Conservation (phyloP, 768 basidiomycete genomes). For the Holtermannia corniformis region DNA sequence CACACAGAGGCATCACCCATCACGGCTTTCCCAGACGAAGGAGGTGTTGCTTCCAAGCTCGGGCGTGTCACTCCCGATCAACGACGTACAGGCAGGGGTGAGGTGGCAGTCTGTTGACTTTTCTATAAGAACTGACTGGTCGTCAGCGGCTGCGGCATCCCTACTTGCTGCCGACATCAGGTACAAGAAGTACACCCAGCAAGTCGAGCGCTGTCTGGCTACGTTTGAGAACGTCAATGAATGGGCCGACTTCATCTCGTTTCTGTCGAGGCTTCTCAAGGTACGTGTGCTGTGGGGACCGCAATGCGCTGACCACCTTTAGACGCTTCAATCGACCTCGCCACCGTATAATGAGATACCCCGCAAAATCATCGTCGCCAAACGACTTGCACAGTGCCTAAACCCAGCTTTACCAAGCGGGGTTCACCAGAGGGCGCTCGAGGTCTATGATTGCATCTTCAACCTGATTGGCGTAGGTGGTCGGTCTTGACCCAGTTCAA, state of each 20-base stretch:
- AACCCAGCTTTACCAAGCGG: constrained; percentile 96
- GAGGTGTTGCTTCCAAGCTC: constrained; percentile 1
- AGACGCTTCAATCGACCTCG: constrained; percentile 81
- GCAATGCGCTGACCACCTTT: constrained; percentile 9
- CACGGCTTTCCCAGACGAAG: constrained; percentile 16
- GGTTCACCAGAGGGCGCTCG: constrained; percentile 90
- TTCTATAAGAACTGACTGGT: not conserved
- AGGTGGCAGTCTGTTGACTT: not conserved
- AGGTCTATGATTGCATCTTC: constrained; percentile 87
- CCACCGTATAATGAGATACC: constrained; percentile 95
- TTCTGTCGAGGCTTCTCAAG: constrained; percentile 86
- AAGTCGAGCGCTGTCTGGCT: constrained; percentile 84
- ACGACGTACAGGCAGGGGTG: constrained; percentile 24
- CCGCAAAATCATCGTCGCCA: constrained; percentile 83
- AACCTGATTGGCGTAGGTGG: constrained; percentile 75
- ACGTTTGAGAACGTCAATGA: constrained; percentile 94
- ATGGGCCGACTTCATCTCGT: constrained; percentile 99
- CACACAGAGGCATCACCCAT: constrained; percentile 4
- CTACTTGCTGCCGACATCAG: constrained; percentile 57
- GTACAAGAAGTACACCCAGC: constrained; percentile 83
- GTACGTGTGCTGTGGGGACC: constrained; percentile 42
- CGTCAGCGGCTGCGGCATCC: constrained; percentile 23
- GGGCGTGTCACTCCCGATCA: constrained; percentile 32
- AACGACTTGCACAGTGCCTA: constrained; percentile 88
- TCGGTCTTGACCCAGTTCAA: not conserved